Evolutionary conservation across 768 basidiomycete genomes (phyloP).

Genomic region (Trametes coccinea): DNA sequence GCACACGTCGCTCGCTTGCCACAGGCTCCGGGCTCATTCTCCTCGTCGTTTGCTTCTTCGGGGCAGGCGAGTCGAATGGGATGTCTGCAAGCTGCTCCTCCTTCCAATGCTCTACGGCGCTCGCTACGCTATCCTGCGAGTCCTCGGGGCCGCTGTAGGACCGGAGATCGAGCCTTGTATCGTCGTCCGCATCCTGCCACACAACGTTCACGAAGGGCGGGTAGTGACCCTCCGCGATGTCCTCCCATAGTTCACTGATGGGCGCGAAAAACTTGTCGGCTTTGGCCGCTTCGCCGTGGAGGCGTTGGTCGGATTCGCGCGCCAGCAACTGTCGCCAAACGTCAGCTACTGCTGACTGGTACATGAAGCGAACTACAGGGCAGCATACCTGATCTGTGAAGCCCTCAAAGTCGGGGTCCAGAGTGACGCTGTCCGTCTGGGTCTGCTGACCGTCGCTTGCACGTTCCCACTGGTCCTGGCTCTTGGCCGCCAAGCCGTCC

Average conservation of each 20-base stretch:
- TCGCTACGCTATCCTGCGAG: slow-evolving; percentile 10
- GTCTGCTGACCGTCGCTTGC: slow-evolving; percentile 8
- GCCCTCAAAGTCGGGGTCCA: neutral
- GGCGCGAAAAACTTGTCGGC: slow-evolving; percentile 16
- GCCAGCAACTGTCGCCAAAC: neutral
- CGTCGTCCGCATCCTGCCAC: slow-evolving; percentile 12
- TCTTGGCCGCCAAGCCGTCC: neutral
- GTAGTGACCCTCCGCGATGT: slow-evolving; percentile 8
- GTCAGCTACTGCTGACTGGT: neutral
- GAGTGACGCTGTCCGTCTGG: neutral
- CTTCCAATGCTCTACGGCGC: neutral
- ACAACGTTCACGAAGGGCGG: slow-evolving; percentile 9
- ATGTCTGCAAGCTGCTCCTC: slow-evolving; percentile 7
- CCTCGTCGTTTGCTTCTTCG: neutral
- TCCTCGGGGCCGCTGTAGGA: slow-evolving; percentile 13
- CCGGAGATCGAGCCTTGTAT: slow-evolving; percentile 15
- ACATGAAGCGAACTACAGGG: neutral
- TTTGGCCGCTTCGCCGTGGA: slow-evolving; percentile 4
- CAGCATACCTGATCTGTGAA: slow-evolving; percentile 7
- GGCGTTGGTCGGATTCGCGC: slow-evolving; percentile 6
- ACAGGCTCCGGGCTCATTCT: neutral
- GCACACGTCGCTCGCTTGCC: neutral
- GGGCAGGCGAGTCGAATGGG: neutral
- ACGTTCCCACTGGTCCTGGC: slow-evolving; percentile 8
- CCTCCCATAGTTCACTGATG: slow-evolving; percentile 12